These are phyloP conservation scores for Leucocoprinus sp. DNA, from an alignment of 768 basidiomycete species.

Conservation along the genomic window DNA sequence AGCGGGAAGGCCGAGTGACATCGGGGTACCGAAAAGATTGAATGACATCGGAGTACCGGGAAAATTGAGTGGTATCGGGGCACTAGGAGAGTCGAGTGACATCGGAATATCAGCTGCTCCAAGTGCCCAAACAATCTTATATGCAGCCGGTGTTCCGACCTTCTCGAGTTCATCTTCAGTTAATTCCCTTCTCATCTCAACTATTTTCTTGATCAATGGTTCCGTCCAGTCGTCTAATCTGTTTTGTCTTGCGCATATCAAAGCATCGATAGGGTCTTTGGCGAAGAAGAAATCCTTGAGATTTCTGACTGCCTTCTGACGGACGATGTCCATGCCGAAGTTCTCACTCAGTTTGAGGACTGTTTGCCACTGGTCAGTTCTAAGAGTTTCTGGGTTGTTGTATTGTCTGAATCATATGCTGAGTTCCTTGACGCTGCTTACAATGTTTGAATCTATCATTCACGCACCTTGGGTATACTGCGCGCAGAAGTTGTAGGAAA, in stretches of 20 bases:
- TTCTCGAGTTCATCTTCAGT: no score
- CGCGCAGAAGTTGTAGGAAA: slow-evolving; percentile 6
- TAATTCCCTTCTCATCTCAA: neutral
- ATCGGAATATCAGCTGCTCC: no score
- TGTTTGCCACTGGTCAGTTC: neutral
- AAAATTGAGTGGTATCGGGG: no score
- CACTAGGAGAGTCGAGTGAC: no score
- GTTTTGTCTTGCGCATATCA: slow-evolving; percentile 4
- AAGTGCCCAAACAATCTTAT: no score
- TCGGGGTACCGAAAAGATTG: no score
- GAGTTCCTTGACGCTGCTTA: neutral
- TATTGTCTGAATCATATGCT: neutral
- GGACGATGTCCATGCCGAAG: neutral
- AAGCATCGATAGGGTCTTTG: slow-evolving; percentile 4
- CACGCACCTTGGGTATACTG: slow-evolving; percentile 7
- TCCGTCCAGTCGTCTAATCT: slow-evolving; percentile 5
- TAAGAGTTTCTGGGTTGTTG: slow-evolving; percentile 2
- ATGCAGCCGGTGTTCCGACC: no score
- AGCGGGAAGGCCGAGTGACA: no score
- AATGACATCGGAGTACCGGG: no score
- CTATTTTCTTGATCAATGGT: slow-evolving; percentile 5
- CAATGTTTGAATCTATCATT: neutral
- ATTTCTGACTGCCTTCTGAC: slow-evolving; percentile 3
- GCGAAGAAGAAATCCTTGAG: slow-evolving; percentile 7
- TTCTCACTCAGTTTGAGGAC: slow-evolving; percentile 6